phyloP scores from a whole-genome alignment of 192 early-diverging fungal species.

The Umbelopsis ramanniana region DNA sequence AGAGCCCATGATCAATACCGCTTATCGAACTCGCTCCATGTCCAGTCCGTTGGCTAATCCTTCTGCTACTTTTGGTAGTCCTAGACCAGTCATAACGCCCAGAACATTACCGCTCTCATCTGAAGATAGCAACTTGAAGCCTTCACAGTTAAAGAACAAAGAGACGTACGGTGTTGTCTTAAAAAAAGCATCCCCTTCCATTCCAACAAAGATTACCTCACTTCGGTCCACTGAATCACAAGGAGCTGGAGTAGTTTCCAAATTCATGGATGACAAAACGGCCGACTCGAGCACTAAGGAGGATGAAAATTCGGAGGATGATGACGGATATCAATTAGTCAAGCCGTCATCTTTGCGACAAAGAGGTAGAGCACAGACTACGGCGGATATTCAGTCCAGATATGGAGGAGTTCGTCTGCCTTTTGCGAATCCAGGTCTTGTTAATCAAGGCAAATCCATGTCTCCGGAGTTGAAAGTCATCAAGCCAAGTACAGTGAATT shows the following conservation, averaged over 20 bases:
- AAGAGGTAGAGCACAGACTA: conserved; percentile 6
- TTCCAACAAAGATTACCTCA: background rate
- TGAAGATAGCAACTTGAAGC: conserved; percentile 2
- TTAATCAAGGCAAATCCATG: background rate
- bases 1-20: background rate
- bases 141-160: conserved; percentile 1
- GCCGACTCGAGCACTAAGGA: background rate
- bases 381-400: background rate
- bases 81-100: background rate
- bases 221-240: background rate
- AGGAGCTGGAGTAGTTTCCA: background rate
- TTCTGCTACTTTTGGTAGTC: background rate
- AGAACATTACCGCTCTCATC: too few species aligned
- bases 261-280: background rate
- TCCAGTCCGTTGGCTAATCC: background rate
- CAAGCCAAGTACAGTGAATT: background rate
- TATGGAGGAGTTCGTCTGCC: background rate
- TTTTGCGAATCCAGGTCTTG: background rate
- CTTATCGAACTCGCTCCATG: conserved; percentile 10
- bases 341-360: conserved; percentile 31
- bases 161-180: conserved; percentile 1
- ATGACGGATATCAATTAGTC: conserved; percentile 30
- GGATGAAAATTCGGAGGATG: conserved; percentile 24
- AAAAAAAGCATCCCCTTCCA: background rate
- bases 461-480: background rate